Evolutionary conservation across 306 rosid species (phyloP), one percentile per base, ranked within the genome.

Genomic region (Mucuna pruriens): DNA sequence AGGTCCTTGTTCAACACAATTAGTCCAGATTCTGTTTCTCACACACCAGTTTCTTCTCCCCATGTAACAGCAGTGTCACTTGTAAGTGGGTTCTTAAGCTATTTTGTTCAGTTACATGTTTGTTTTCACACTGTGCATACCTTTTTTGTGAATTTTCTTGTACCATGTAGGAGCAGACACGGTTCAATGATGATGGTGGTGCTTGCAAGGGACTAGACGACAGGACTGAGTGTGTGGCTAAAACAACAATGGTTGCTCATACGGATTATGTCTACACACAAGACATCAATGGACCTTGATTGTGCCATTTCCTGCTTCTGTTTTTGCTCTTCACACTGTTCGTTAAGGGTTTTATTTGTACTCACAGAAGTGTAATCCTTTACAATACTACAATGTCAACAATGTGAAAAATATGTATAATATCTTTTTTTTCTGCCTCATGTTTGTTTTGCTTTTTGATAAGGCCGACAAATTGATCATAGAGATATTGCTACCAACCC

Each of bases 221-320:
- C 79, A 84, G 49, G 19, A 85, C 73, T 54, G 87, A 89, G 6
- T 90, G 94, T 61, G 54, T 87, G 80, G 79, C 74, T 58, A 85
- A 82, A 82, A 74, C 85, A 82, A 68, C 91, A 51, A 49, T 84
- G 88, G 73, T 67, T 79, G 88, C 91, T 80, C 88, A 88, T 34
- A 82, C 86, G n/a, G 94, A 90, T 73, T 89, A 90, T 60, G 88
- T 90, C 66, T 88, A 88, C 81, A 89, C 94, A 42, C 90, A 88
- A 77, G 88, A 79, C 61, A 52, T 77, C 70, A 74, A 45, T 42
- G 86, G 75, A 8, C 90, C 87, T 63, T 87, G 80, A 88, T 65
- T 31, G 57, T 63, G 68, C 63, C 13, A 12, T 71, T 34, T 31
- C 19, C 9, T 77, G 58, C 26, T 72, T 4, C 36, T 76, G 46